These are phyloP conservation scores for Penicillium capsulatum DNA, from an alignment of 2,329 filamentous ascomycete genomes.

Conservation along the genomic window DNA sequence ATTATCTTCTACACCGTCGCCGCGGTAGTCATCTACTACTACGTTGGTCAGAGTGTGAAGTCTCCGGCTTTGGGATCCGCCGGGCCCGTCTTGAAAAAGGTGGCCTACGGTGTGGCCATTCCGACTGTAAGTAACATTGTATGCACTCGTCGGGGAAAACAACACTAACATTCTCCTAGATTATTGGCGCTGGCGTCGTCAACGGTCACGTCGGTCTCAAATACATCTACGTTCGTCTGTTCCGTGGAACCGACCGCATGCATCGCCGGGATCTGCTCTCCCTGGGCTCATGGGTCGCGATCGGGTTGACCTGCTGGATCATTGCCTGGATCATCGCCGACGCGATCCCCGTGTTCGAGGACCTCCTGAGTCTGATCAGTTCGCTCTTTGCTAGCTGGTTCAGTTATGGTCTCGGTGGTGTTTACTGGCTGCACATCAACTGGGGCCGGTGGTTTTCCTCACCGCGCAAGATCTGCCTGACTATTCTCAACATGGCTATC, in stretches of 20 bases:
- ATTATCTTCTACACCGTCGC: slow-evolving; percentile 61
- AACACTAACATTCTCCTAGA: no score
- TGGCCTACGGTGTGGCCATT: slow-evolving; percentile 64
- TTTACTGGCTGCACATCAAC: slow-evolving; percentile 51
- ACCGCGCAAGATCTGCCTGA: slow-evolving; percentile 44
- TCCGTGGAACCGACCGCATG: slow-evolving; percentile 54
- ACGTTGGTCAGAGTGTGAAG: slow-evolving; percentile 56
- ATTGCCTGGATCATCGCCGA: slow-evolving; percentile 64
- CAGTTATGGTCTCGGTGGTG: slow-evolving; percentile 40
- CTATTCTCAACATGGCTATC: slow-evolving; percentile 43
- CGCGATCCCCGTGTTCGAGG: slow-evolving; percentile 65
- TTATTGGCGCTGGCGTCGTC: slow-evolving; percentile 66
- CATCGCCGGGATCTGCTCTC: slow-evolving; percentile 47
- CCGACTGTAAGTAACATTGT: no score
- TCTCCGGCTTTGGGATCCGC: slow-evolving; percentile 66
- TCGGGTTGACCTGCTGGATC: slow-evolving; percentile 56
- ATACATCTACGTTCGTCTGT: slow-evolving; percentile 62
- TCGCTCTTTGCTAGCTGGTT: slow-evolving; percentile 25
- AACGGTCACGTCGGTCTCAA: slow-evolving; percentile 64
- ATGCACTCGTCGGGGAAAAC: no score
- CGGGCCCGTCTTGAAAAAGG: slow-evolving; percentile 53
- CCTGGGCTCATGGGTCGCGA: slow-evolving; percentile 55
- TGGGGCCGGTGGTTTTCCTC: slow-evolving; percentile 39
- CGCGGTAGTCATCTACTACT: slow-evolving; percentile 65
- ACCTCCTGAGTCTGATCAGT: slow-evolving; percentile 58